A percentile compares a stretch with the other conserved stretches of the same genome.
Conservation (phyloP, 306 rosid genomes). For the Quercus glauca region DNA sequence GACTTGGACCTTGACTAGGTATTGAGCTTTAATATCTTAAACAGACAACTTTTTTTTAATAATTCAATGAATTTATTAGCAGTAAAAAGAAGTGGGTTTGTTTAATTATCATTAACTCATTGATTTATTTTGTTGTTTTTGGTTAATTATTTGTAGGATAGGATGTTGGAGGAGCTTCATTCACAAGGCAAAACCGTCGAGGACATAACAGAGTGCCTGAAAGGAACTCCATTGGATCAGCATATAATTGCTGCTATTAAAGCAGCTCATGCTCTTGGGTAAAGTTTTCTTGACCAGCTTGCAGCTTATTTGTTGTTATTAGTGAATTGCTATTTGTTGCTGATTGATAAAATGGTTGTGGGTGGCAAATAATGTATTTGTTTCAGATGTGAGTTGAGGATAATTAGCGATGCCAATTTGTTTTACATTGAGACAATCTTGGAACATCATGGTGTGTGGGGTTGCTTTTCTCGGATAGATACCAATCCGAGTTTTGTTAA, state of each 20-base stretch:
- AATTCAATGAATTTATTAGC: too few species aligned
- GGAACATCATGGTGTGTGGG: conserved; percentile 55
- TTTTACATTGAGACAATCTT: conserved; percentile 62
- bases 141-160: conserved; percentile 33
- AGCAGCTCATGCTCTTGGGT: conserved; percentile 64
- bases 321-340: background rate
- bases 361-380: background rate
- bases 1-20: too few species aligned
- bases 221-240: conserved; percentile 49
- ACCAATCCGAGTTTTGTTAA: conserved; percentile 60
- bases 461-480: conserved; percentile 55
- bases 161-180: conserved; percentile 66
- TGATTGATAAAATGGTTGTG: background rate
- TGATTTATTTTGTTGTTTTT: background rate
- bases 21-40: too few species aligned
- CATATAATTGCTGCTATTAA: conserved; percentile 53
- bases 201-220: conserved; percentile 54
- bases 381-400: conserved; percentile 69
- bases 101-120: too few species aligned
- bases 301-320: background rate
- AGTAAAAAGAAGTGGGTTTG: too few species aligned
- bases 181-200: conserved; percentile 44
- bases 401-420: conserved; percentile 74
- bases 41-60: too few species aligned
- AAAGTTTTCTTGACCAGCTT: background rate